phyloP scores from a whole-genome alignment of 345 rosid genomes.

The Pugionium dolabratum region DNA sequence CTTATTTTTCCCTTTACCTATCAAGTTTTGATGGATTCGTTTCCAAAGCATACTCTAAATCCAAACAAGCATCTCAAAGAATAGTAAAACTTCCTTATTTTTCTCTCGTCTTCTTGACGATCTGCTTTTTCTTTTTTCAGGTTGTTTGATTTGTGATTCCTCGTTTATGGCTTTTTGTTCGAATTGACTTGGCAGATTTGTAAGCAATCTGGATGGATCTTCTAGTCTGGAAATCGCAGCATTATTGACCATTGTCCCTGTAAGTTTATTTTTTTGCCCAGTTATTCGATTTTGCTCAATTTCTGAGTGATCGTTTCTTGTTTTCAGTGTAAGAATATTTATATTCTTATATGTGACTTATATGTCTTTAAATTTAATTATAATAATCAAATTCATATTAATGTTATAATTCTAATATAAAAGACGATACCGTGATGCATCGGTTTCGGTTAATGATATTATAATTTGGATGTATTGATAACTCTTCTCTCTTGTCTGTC shows the following conservation, averaged over 20 bases:
- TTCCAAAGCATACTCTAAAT: constrained; percentile 48
- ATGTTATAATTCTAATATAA: too few species aligned
- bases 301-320: background rate
- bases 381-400: too few species aligned
- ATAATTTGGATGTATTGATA: too few species aligned
- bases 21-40: constrained; percentile 53
- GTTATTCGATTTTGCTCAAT: constrained; percentile 1
- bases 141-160: background rate
- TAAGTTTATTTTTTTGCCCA: constrained; percentile 25
- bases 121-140: background rate
- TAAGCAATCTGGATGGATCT: constrained; percentile 81
- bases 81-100: constrained; percentile 45
- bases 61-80: constrained; percentile 81
- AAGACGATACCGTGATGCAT: too few species aligned
- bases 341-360: too few species aligned
- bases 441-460: too few species aligned
- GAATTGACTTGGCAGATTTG: constrained; percentile 55
- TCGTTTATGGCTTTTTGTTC: background rate
- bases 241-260: constrained; percentile 63
- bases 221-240: constrained; percentile 68
- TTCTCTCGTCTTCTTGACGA: constrained; percentile 15
- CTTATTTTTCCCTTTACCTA: constrained; percentile 1
- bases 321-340: too few species aligned
- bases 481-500: too few species aligned
- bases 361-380: too few species aligned